Conservation (phyloP, 345 rosid species). For the Firmiana major region DNA sequence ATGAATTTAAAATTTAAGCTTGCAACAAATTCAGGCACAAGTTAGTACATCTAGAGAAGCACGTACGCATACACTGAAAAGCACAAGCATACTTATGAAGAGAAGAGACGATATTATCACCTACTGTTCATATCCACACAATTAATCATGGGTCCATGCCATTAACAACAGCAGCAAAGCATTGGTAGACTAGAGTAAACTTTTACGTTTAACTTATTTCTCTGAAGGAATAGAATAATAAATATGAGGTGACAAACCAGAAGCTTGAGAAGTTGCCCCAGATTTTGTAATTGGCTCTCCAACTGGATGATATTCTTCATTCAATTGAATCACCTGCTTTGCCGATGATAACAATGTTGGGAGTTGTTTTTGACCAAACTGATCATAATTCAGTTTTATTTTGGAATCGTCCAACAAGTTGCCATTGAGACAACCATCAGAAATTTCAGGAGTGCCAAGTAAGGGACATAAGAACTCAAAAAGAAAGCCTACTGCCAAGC, state of each 20-base stretch:
- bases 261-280: constrained; percentile 71
- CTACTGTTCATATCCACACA: background rate
- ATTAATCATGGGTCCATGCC: background rate
- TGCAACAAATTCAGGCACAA: background rate
- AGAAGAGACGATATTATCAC: background rate
- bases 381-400: background rate
- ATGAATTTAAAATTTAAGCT: background rate
- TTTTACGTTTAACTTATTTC: background rate
- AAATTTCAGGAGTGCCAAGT: constrained; percentile 14
- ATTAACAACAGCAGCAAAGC: background rate
- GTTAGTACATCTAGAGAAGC: background rate
- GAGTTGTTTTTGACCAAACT: constrained; percentile 14
- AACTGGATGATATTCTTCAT: constrained; percentile 56
- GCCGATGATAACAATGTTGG: constrained; percentile 49
- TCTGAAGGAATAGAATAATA: background rate
- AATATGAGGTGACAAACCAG: constrained; percentile 48
- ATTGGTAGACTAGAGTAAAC: background rate
- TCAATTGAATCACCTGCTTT: constrained; percentile 51
- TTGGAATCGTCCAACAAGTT: constrained; percentile 10
- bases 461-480: constrained; percentile 57
- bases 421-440: constrained; percentile 12
- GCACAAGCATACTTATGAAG: background rate
- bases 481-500: constrained; percentile 71
- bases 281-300: constrained; percentile 43
- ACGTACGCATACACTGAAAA: background rate